These are phyloP conservation scores for Vitis hybrid DNA, from an alignment of 177 flowering plant species.

Conservation along the genomic window DNA sequence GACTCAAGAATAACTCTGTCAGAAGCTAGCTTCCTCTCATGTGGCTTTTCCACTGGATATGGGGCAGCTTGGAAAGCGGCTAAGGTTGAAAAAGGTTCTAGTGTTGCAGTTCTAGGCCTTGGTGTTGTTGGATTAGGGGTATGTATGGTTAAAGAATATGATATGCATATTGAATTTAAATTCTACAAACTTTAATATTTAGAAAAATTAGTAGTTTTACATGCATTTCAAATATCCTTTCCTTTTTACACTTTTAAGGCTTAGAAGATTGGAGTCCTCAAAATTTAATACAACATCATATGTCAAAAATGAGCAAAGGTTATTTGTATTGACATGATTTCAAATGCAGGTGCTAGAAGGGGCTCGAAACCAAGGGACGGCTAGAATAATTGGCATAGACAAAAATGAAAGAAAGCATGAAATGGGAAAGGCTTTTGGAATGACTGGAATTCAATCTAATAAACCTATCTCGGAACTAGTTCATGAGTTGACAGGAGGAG, in stretches of 20 bases:
- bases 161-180: too few species aligned
- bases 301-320: too few species aligned
- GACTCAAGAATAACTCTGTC: slow-evolving; percentile 18
- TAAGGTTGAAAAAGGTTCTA: slow-evolving; percentile 30
- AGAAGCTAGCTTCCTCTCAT: slow-evolving; percentile 42
- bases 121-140: slow-evolving; percentile 55
- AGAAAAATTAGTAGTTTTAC: too few species aligned
- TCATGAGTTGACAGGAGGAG: slow-evolving; percentile 41
- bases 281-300: too few species aligned
- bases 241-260: too few species aligned
- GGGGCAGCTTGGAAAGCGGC: slow-evolving; percentile 43
- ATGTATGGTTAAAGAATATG: neutral
- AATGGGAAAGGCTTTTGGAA: slow-evolving; percentile 41
- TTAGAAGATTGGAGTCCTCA: too few species aligned
- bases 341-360: slow-evolving; percentile 40
- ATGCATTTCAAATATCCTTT: too few species aligned
- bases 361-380: slow-evolving; percentile 44
- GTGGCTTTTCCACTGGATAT: slow-evolving; percentile 49
- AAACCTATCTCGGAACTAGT: slow-evolving; percentile 35
- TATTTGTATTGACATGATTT: too few species aligned
- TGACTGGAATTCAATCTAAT: slow-evolving; percentile 32
- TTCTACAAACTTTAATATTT: too few species aligned
- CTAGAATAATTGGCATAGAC: slow-evolving; percentile 51
- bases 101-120: slow-evolving; percentile 44
- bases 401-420: slow-evolving; percentile 28